Base-by-base conservation (phyloP, 2,329 filamentous ascomycete genomes). In the Sphaerulina musiva region DNA sequence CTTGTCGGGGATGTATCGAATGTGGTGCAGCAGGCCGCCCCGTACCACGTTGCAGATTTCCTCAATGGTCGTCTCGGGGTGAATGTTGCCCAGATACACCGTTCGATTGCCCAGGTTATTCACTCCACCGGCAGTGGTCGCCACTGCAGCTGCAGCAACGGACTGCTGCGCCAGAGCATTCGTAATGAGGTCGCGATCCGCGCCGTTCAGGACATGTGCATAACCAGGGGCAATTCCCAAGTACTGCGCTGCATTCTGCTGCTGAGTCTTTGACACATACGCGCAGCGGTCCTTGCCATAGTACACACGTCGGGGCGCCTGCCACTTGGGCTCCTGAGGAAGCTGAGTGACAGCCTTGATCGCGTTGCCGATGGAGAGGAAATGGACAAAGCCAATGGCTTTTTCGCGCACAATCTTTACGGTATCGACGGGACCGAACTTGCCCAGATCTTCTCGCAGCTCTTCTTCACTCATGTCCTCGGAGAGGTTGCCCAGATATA, bases 31-130 rank as follows among this genome's bases (percentile, higher is more conserved):
- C 61, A 98, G 81, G 65, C 93, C 93, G 55, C 93, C 93, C 61
- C 93, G 84, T 49, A 98, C 93, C 54, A 98, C 93, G 68, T 98
- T 98, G 80, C 93, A 98, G 70, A 98, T 98, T 76, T 98, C 93
- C 76, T 98, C 93, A 64, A 97, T 95, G 1, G 92, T 97, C 1
- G 93, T 98, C 76, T 98, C 93, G 0, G 93, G 93, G 72, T 98
- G 93, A 62, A 98, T 98, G 74, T 98, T 98, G 64, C 93, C 93
- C 6, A 98, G 80, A 70, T 98, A 98, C 60, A 98, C 95, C 42
- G 93, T 98, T 59, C 93, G 82, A 76, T 98, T 98, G 51, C 93
- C 93, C 40, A 98, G 78, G 72, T 98, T 98, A 77, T 95, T 95
- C 63, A 96, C 92, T 59, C 93, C 93, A 64, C 93, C 93, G 59